Base-by-base conservation (phyloP, 129 eudicot genomes). In the Smallanthus sonchifolius region DNA sequence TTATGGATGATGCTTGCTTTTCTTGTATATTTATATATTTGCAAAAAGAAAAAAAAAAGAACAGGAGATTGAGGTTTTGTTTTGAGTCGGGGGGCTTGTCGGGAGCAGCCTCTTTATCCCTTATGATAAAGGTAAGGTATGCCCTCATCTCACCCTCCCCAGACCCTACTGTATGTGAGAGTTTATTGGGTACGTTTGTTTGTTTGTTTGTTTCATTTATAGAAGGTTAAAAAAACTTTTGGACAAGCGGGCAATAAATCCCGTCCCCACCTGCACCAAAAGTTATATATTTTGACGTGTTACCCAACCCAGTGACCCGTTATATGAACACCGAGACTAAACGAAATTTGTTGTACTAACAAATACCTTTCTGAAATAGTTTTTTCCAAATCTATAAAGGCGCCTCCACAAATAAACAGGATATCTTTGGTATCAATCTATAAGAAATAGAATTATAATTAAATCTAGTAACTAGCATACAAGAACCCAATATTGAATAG, bases 391-490 rank as follows among this genome's bases (percentile, higher is more conserved):
- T 91, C 99, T 78, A 90, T 88, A 69, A 94, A 94, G 32, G 99
- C 99, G 69, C 99, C 99, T 38, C 99, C 99, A 75, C 99, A 94
- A 76, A 94, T 91, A 83, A 94, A 94, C 74, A 94, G 90, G 75
- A 94, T 94, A 60, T 94, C 99, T 76, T 94, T 94, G 3, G 99
- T 94, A 86, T 94, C 97, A 47, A 94, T 91, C 99, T 94, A 96
- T 68, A 6, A 76, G 11, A 54, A 14, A 45, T 13, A 65, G 24
- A 13, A 9, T 52, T 51, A 52, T 32, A 54, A 42, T 42, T 42
- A 54, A 11, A 55, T 9, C 65, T 52, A 39, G 57, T 9, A 52
- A 2, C 19, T 19, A 2, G 44, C 42, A 49, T 73, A 59, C 16
- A 61, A 74, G 10, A 36, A 62, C 45, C 5, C 8, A 7, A 36